Base-by-base conservation (phyloP, 2,329 filamentous ascomycete species). In the Alternaria dauci region DNA sequence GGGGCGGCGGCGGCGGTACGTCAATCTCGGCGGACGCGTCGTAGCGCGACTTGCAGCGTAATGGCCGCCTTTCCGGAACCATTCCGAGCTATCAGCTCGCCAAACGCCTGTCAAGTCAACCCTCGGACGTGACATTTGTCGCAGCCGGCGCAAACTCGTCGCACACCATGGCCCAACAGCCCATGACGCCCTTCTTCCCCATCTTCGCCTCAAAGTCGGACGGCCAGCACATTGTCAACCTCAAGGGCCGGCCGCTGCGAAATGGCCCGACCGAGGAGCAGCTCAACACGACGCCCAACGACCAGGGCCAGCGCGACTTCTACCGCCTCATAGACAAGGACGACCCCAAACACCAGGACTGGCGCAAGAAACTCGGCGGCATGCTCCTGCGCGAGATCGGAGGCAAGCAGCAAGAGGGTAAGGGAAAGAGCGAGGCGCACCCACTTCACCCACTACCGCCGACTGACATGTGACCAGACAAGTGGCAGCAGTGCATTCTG, bases 331-430 rank as follows among this genome's bases (percentile, higher is more conserved):
- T 87, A 7, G 78, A 79, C 11, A 72, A 77, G 9, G 81, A 85
- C 46, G 84, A 87, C 63, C 72, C 80, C 5, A 87, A 87, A 69
- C 82, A 84, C 65, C 68, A 85, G 7, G 85, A 88, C 65, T 88
- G 86, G 86, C 79, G 85, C 56, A 79, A 85, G 62, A 87, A 87
- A 76, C 77, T 88, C 58, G 86, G 84, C 23, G 83, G 83, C n/a
- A 87, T 87, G 85, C 76, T 87, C 28, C 79, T 85, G 69, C 77
- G 82, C 65, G 81, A 85, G 67, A 69, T 87, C 43, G 81, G 79
- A 48, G 66, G 76, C 52, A 72, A 74, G 56, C 66, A 70, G 56
- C 66, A 77, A 53, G 74, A 77, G 58, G 72, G 72, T 77, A 48
- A 48, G 39, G 66, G n/a, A 34, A 26, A 6, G 26, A 20, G 32